These are phyloP conservation scores for Smallanthus sonchifolius DNA, from an alignment of 129 eudicot genomes.

Conservation along the genomic window DNA sequence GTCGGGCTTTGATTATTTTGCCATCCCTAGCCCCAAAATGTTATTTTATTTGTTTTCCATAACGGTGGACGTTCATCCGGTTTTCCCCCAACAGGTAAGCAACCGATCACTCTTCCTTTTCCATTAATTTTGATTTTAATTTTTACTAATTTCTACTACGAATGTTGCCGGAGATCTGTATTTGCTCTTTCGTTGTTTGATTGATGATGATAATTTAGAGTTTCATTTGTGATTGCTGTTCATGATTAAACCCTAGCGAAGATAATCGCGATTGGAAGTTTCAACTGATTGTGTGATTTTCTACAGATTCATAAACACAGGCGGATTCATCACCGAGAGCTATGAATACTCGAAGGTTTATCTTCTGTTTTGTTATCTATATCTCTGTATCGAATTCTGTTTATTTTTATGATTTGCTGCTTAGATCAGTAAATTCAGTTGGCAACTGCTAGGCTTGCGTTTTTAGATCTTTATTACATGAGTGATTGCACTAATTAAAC, in stretches of 20 bases:
- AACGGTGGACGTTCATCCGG: constrained; percentile 16
- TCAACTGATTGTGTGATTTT: not conserved
- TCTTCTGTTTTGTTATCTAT: not conserved
- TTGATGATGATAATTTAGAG: not conserved
- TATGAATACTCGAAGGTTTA: constrained; percentile 35
- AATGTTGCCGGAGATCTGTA: constrained; percentile 21
- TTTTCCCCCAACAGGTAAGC: constrained; percentile 32
- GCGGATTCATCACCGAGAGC: constrained; percentile 9
- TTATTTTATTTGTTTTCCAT: constrained; percentile 11
- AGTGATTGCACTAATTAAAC: not conserved
- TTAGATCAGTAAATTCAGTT: constrained; percentile 10
- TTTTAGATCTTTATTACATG: constrained; percentile 8
- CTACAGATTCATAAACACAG: constrained; percentile 23
- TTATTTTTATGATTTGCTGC: constrained; percentile 3
- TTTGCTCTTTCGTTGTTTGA: not conserved
- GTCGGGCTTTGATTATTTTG: no score
- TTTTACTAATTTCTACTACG: not conserved
- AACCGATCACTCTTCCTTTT: constrained; percentile 21
- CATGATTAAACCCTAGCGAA: constrained; percentile 20
- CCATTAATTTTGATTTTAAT: not conserved
- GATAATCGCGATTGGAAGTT: not conserved
- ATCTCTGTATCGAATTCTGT: not conserved
- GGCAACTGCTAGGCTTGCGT: not conserved
- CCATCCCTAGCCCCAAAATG: constrained; percentile 6
- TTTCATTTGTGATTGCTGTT: not conserved